Evolutionary conservation across 2,329 filamentous ascomycete genomes (phyloP).

Genomic region (Chrysoporthe deuterocubensis): DNA sequence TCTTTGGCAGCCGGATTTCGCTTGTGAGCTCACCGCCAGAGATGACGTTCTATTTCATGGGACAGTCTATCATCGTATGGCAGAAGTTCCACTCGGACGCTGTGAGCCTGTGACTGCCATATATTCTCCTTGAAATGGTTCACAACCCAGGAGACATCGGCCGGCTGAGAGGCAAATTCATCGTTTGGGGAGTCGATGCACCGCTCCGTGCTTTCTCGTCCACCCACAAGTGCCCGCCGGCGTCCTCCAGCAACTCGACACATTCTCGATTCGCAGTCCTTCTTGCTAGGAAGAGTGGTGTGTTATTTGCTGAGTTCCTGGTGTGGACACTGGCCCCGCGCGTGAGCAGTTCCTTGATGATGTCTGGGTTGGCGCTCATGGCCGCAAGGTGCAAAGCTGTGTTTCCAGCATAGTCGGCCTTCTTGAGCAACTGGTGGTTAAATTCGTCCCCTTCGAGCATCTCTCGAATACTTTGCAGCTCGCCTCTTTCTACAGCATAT

Average conservation of each 20-base stretch:
- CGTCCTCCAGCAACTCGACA: constrained; percentile 58
- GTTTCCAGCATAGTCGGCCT: constrained; percentile 81
- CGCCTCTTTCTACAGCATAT: constrained; percentile 76
- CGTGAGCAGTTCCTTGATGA: constrained; percentile 62
- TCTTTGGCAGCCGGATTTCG: not conserved
- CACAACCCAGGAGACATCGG: constrained; percentile 27
- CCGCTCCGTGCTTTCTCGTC: constrained; percentile 44
- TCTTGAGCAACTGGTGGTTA: constrained; percentile 64
- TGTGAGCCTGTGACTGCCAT: not conserved
- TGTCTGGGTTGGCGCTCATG: constrained; percentile 55
- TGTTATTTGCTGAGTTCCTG: constrained; percentile 67
- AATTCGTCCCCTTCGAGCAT: constrained; percentile 68
- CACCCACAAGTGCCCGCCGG: constrained; percentile 64
- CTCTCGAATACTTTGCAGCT: constrained; percentile 67
- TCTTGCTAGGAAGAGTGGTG: constrained; percentile 66
- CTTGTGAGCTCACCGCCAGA: not conserved
- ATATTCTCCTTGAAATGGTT: not conserved
- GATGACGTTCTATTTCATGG: not conserved
- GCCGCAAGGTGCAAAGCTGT: constrained; percentile 66
- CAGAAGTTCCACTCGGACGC: not conserved
- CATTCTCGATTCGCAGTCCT: constrained; percentile 59
- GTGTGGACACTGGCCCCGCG: constrained; percentile 70
- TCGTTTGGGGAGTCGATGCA: constrained; percentile 20
- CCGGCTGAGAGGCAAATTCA: constrained; percentile 21
- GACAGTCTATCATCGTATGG: not conserved